A percentile compares a stretch with the other conserved stretches of the same genome.
phyloP scores from a whole-genome alignment of 2,329 filamentous ascomycete species.

The Botrytis aclada region DNA sequence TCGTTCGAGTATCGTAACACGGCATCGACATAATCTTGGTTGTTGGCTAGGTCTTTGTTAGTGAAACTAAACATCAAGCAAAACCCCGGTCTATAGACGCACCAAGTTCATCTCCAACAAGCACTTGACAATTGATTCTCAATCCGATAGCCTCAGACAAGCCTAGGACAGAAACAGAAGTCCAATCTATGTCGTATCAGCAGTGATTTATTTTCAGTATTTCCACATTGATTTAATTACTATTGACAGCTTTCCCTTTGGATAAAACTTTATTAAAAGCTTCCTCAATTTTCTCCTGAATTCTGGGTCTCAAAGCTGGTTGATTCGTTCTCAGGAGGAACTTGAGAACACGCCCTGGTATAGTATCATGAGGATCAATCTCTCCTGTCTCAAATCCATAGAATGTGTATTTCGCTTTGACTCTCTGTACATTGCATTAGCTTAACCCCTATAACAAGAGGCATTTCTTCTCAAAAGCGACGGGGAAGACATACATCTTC shows the following conservation, averaged over 20 bases:
- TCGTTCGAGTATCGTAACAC: neutral
- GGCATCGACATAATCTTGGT: neutral
- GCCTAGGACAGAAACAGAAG: neutral
- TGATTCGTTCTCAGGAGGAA: neutral
- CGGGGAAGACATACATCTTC: neutral
- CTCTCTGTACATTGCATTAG: neutral
- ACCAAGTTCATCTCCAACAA: neutral
- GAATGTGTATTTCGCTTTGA: neutral
- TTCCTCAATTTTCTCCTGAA: neutral
- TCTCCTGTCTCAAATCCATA: neutral
- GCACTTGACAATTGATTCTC: conserved; percentile 1
- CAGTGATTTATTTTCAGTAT: no score
- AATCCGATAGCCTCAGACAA: neutral
- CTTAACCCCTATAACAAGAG: neutral
- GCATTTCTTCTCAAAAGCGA: neutral
- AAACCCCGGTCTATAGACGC: no score
- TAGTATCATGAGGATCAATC: neutral
- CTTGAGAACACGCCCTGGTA: neutral
- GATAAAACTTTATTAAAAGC: neutral
- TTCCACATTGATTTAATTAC: neutral
- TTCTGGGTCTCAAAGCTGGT: neutral
- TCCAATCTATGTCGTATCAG: neutral
- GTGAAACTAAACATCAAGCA: neutral
- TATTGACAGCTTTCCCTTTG: neutral
- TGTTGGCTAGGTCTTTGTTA: neutral